Evolutionary conservation across 176 grass and related monocot species (phyloP).

Genomic region (Rhynchospora breviuscula): DNA sequence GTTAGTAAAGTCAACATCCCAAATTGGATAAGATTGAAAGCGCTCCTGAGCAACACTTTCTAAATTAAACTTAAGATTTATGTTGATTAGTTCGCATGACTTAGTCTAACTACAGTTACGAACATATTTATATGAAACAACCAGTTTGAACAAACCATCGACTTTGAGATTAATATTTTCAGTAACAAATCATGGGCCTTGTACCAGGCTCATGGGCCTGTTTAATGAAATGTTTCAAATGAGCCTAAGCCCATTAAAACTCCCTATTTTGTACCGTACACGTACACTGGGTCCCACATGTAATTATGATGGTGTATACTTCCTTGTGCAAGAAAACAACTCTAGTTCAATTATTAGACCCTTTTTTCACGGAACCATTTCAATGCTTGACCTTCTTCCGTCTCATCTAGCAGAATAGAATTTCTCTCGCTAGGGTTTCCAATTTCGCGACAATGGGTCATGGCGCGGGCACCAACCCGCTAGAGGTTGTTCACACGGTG

Average conservation of each 20-base stretch:
- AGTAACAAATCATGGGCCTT: no score
- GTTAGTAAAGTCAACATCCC: not conserved
- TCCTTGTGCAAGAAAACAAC: not conserved
- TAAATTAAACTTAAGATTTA: no score
- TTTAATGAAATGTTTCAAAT: not conserved
- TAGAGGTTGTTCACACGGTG: conserved; percentile 66
- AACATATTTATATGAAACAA: no score
- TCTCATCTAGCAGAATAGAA: not conserved
- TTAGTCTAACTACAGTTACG: no score
- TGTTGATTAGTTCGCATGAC: no score
- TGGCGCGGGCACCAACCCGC: conserved; percentile 50
- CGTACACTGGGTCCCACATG: not conserved
- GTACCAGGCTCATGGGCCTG: not conserved
- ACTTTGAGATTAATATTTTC: no score
- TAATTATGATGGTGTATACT: not conserved
- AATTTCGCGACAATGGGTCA: conserved; percentile 23
- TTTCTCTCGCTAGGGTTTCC: conserved; percentile 12
- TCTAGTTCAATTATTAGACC: not conserved
- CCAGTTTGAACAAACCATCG: no score
- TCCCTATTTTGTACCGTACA: not conserved
- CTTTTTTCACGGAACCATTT: not conserved
- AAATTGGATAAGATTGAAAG: no score
- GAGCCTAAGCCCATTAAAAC: not conserved
- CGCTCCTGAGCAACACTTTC: no score
- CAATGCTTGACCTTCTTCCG: not conserved